Percentiles rank a stretch among this genome's conserved stretches.
Evolutionary conservation across 208 protist genomes (phyloP).

Genomic region (Leishmania braziliensis): DNA sequence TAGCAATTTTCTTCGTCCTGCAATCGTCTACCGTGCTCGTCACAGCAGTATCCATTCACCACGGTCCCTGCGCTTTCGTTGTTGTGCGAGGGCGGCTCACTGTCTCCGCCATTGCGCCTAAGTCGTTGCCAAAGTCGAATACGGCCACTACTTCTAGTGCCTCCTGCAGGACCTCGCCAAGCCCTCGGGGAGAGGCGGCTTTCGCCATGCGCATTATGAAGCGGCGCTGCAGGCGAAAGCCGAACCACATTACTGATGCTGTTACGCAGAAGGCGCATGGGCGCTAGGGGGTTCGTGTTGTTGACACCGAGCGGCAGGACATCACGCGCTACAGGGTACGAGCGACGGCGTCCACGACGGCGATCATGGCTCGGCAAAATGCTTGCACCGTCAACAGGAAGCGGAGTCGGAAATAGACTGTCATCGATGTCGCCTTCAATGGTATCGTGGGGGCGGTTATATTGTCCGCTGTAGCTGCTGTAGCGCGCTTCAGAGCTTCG

Average conservation of each 20-base stretch:
- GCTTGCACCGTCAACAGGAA: neutral
- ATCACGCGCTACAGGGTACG: neutral
- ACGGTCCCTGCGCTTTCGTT: neutral
- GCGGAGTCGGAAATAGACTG: neutral
- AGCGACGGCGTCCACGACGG: neutral
- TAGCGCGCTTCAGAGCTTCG: neutral
- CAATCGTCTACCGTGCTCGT: neutral
- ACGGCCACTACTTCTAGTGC: neutral
- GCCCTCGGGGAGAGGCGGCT: neutral
- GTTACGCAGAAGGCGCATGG: neutral
- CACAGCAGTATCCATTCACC: constrained; percentile 14
- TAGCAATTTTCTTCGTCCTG: neutral
- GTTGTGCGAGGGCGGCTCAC: neutral
- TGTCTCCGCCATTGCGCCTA: neutral
- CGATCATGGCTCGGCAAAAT: neutral
- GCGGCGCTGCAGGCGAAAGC: neutral
- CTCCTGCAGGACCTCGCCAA: neutral
- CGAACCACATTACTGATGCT: neutral
- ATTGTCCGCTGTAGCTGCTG: neutral
- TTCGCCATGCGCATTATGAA: neutral
- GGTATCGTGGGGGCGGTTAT: neutral
- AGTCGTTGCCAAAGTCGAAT: neutral
- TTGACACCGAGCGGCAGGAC: neutral
- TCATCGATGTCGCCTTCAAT: neutral
- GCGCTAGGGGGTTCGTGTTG: neutral